Base-by-base conservation (phyloP, 1,284 basidiomycete species). In the Ganoderma lucidum region DNA sequence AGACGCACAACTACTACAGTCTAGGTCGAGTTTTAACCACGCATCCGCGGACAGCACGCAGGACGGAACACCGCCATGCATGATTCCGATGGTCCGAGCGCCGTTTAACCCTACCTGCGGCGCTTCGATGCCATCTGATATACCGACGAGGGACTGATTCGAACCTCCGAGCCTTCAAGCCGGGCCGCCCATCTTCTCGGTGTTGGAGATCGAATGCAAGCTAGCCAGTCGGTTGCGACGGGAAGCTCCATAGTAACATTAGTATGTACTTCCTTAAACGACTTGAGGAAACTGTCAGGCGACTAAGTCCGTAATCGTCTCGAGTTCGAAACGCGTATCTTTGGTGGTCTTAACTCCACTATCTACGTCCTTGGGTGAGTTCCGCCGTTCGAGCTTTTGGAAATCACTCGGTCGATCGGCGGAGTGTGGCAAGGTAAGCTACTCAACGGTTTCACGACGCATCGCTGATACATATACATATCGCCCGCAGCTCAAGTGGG, bases 371-470 rank as follows among this genome's bases (percentile, higher is more conserved):
- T 35, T 45, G 65, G 70, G 66, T 67, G 68, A 71, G 63, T 51
- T 45, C 63, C 37, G 63, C 23, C 55, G 51, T 55, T 61, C 56
- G 56, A 19, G 64, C 44, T 69, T 37, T 69, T 61, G 62, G 58
- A 39, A 10, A 32, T 55, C 35, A 51, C 61, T 53, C 66, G 59
- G 19, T 0, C 4, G 30, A 15, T 19, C 15, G n/a, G 9, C 6
- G n/a, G n/a, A n/a, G 35, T 56, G 14, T 17, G n/a, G 6, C 19
- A 17, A 15, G 5, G 51, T 23, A 53, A 53, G 30, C 4, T 10
- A 55, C n/a, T 2, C 4, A 14, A 5, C n/a, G 15, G 53, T 56
- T 30, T 35, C 30, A 19, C 30, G 14, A 19, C 17, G 0, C 30
- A 56, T 15, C 30, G 10, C 30, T 35, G 30, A 23, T 56, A 6